Base-by-base conservation (phyloP, 441 rosid species). In the Flueggea neowawraea region DNA sequence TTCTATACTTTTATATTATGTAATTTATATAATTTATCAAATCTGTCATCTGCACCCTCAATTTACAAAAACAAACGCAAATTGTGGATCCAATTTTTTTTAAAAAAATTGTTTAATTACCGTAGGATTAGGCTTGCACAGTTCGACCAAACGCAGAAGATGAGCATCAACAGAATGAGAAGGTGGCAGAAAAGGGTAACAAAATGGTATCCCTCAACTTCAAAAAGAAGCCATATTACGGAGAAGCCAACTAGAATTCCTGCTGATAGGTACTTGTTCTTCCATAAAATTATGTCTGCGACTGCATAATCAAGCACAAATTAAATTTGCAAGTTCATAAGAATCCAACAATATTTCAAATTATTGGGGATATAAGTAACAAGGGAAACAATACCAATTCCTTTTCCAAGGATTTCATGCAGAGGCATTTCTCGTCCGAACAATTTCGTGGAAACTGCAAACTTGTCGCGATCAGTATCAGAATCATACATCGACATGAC, bases 201-300 rank as follows among this genome's bases (percentile, higher is more conserved):
- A 54, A 83, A 66, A 59, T 82, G 78, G 68, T 74, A 81, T 65
- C 81, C 91, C 54, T 54, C 73, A 16, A 86, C 83, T 71, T 83
- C 88, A 52, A 85, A 73, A 50, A 83, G 80, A 58, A 75, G 64
- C 91, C 91, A 85, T 48, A 80, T 51, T 10, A 74, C 45, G 13
- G 87, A 70, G 17, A 69, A 74, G 41, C 72, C 78, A 0, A 67
- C 65, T 63, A 83, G 69, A 51, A 75, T 59, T 68, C 78, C 77
- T 6, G 74, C 82, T 17, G 89, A 83, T 52, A 80, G 44, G 16
- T 55, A 60, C 75, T 72, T 78, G 67, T 81, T 68, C 84, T 68
- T 80, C 89, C 89, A 82, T 43, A 81, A 61, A 12, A 83, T 33
- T 63, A 86, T n/a, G 61, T 86, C 82, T 6, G 81, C 89, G 67